Evolutionary conservation across 306 rosid genomes (phyloP).

Genomic region (Malus orientalis): DNA sequence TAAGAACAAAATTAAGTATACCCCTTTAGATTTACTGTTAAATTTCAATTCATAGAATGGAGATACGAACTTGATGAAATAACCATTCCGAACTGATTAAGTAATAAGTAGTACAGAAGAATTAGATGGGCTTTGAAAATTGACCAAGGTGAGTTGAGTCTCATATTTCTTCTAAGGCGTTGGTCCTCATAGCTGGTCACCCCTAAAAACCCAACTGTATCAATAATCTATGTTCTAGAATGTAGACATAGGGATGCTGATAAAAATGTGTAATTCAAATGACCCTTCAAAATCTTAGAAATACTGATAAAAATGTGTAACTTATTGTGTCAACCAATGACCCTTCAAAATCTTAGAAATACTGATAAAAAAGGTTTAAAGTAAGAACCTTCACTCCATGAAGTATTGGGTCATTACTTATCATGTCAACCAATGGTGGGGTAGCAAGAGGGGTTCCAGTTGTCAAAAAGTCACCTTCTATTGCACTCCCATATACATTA

Average conservation of each 20-base stretch:
- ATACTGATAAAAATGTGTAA: background rate
- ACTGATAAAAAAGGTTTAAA: background rate
- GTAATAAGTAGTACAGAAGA: background rate
- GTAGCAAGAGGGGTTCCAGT: conserved; percentile 75
- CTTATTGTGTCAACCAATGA: too few relatives aligned
- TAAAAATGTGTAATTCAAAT: background rate
- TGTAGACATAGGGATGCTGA: background rate
- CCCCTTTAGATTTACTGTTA: background rate
- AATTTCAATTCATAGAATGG: background rate
- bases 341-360: too few relatives aligned
- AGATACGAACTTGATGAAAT: background rate
- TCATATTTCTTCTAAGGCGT: background rate
- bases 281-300: background rate
- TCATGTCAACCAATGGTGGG: conserved; percentile 87
- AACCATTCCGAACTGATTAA: background rate
- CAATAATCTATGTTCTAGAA: background rate
- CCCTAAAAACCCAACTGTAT: background rate
- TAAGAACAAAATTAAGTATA: background rate
- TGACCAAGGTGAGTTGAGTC: background rate
- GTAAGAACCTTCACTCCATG: conserved; percentile 75
- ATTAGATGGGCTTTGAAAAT: background rate
- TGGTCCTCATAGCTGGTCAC: background rate
- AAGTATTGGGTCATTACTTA: conserved; percentile 86
- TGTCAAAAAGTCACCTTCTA: conserved; percentile 58
- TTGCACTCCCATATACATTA: conserved; percentile 68